phyloP scores from a whole-genome alignment of 2,329 filamentous ascomycete species.

The Neurospora crassa region DNA sequence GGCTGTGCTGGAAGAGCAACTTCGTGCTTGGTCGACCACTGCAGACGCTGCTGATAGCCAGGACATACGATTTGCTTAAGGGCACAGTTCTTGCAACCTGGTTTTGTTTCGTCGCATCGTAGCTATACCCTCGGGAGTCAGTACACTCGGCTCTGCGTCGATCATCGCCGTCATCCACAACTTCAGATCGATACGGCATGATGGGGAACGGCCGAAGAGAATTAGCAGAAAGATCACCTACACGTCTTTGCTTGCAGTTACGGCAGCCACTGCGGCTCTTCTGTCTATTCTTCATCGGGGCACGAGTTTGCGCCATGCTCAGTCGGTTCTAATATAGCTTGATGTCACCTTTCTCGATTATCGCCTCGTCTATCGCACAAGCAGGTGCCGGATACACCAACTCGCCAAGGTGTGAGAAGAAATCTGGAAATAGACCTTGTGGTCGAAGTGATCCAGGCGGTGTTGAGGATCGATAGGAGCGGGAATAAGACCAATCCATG shows the following conservation, averaged over 20 bases:
- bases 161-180: background rate
- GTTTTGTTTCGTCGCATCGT: constrained; percentile 21
- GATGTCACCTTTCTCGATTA: background rate
- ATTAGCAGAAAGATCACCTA: constrained; percentile 8
- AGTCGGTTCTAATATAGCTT: background rate
- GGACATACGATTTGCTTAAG: constrained; percentile 19
- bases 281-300: constrained; percentile 19
- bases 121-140: constrained; percentile 10
- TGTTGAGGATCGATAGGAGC: background rate
- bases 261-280: constrained; percentile 21
- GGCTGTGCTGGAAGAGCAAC: constrained; percentile 7
- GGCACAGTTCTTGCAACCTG: constrained; percentile 18
- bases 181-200: background rate
- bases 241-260: constrained; percentile 20
- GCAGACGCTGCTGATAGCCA: constrained; percentile 20
- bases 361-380: background rate
- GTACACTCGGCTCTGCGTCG: background rate
- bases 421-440: background rate
- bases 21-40: constrained; percentile 22
- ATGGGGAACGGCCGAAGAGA: background rate
- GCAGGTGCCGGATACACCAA: background rate
- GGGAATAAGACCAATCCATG: background rate
- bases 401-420: background rate
- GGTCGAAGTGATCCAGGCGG: background rate
- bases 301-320: background rate